Evolutionary conservation across 306 rosid species (phyloP).

Genomic region (Castanea mollissima): DNA sequence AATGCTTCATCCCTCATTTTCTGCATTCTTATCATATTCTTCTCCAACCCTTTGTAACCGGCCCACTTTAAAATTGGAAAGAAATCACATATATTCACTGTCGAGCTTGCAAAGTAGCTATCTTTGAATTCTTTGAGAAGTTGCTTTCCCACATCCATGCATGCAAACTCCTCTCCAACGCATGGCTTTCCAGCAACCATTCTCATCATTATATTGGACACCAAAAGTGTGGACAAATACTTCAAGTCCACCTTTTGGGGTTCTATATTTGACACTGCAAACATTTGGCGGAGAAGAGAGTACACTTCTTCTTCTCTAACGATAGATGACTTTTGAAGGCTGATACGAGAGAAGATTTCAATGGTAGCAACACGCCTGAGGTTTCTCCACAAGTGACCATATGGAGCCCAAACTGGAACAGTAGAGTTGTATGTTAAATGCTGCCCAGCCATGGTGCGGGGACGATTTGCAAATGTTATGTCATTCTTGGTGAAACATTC

Average conservation of each 20-base stretch:
- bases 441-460: conserved; percentile 22
- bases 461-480: conserved; percentile 42
- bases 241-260: conserved; percentile 1
- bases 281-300: conserved; percentile 10
- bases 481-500: conserved; percentile 43
- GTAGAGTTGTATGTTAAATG: conserved; percentile 28
- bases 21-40: conserved; percentile 28
- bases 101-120: neutral
- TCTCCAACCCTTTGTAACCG: conserved; percentile 26
- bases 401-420: conserved; percentile 6
- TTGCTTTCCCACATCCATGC: conserved; percentile 13
- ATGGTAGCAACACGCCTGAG: conserved; percentile 18
- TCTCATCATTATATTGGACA: conserved; percentile 33
- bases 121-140: conserved; percentile 20
- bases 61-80: conserved; percentile 29
- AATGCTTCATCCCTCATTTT: conserved; percentile 11
- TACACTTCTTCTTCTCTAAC: conserved; percentile 26
- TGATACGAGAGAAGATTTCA: conserved; percentile 26
- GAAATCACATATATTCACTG: conserved; percentile 26
- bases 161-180: conserved; percentile 21
- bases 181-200: conserved; percentile 31
- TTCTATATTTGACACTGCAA: neutral
- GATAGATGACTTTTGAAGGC: conserved; percentile 10
- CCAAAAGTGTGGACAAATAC: neutral
- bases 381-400: conserved; percentile 32